Percentiles rank a stretch among this genome's conserved stretches.
Conservation (phyloP, 148 eudicot genomes). For the Salicornia ramosissima region DNA sequence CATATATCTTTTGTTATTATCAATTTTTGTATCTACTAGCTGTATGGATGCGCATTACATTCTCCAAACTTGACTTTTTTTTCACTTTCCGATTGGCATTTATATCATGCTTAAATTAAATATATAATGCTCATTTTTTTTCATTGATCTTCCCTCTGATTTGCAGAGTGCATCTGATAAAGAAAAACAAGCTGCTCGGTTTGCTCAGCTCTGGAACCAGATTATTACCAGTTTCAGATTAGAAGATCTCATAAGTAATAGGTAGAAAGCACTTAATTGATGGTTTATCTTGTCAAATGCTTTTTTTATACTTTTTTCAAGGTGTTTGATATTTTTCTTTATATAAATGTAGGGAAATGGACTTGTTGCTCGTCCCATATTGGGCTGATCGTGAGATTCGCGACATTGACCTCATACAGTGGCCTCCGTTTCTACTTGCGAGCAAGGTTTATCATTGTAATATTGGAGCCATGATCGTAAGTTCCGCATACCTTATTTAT, state of each 20-base stretch:
- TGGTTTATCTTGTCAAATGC: neutral
- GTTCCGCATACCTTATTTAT: neutral
- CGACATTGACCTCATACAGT: slow-evolving; percentile 75
- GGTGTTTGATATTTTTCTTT: neutral
- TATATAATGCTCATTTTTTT: neutral
- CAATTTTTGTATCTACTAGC: no score
- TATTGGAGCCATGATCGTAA: neutral
- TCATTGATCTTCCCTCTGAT: neutral
- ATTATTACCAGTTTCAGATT: slow-evolving; percentile 90
- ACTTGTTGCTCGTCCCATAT: slow-evolving; percentile 92
- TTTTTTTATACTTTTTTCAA: neutral
- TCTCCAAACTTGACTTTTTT: no score
- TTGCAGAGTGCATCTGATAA: slow-evolving; percentile 61
- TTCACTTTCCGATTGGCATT: no score
- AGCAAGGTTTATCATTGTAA: slow-evolving; percentile 45
- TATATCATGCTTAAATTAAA: no score
- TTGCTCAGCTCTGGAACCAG: slow-evolving; percentile 99
- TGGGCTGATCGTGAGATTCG: slow-evolving; percentile 86
- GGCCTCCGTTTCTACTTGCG: slow-evolving; percentile 97
- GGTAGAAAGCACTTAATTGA: slow-evolving; percentile 29
- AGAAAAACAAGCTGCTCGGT: slow-evolving; percentile 87
- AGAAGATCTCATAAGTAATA: slow-evolving; percentile 83
- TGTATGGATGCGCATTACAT: no score
- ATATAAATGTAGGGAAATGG: slow-evolving; percentile 69
- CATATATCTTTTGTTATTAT: no score